Evolutionary conservation across 78 protist species (phyloP).

Genomic region (Dictyostelium firmibasis): DNA sequence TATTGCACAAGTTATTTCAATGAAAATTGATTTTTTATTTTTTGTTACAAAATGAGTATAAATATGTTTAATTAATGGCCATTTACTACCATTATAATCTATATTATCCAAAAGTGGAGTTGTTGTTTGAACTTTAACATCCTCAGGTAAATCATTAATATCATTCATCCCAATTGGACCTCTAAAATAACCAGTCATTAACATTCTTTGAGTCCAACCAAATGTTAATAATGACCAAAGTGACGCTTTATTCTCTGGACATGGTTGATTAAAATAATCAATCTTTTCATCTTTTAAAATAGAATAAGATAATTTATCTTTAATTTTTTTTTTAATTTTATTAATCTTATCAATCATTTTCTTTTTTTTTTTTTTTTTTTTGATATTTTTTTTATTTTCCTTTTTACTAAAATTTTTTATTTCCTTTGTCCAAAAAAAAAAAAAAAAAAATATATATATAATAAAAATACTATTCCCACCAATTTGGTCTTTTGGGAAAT

Average conservation of each 20-base stretch:
- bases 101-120: not conserved
- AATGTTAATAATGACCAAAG: not conserved
- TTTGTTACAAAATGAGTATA: not conserved
- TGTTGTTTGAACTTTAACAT: not conserved
- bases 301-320: not conserved
- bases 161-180: conserved; percentile 14
- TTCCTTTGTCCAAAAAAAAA: too few relatives aligned
- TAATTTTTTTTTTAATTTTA: not conserved
- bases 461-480: not conserved
- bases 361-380: not conserved
- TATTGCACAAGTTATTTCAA: not conserved
- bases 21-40: not conserved
- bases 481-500: not conserved
- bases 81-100: not conserved
- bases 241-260: not conserved
- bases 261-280: not conserved
- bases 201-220: conserved; percentile 19
- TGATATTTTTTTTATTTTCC: not conserved
- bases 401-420: too few relatives aligned
- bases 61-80: not conserved
- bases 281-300: not conserved
- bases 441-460: too few relatives aligned
- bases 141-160: not conserved
- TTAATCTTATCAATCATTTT: not conserved
- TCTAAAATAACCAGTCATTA: conserved; percentile 29